A percentile compares a stretch with the other conserved stretches of the same genome.
Evolutionary conservation across 2,329 filamentous ascomycete genomes (phyloP).

Genomic region (Pseudogymnoascus sp.): DNA sequence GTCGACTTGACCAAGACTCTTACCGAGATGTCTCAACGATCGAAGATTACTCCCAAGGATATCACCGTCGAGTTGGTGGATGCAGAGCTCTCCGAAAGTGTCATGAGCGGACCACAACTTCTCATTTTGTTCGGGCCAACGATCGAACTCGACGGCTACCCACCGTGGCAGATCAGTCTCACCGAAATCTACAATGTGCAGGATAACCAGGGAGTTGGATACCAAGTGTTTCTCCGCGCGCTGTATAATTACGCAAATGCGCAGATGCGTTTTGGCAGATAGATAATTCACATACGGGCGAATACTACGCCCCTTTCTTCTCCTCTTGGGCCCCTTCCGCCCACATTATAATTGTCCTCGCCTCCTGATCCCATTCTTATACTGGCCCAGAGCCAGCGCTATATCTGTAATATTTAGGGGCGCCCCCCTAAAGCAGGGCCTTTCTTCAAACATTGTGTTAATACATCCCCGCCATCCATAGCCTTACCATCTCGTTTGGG

Average conservation of each 20-base stretch:
- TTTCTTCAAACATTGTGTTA: slow-evolving; percentile 75
- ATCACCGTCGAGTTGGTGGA: slow-evolving; percentile 83
- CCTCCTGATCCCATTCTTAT: slow-evolving; percentile 58
- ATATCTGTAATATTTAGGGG: slow-evolving; percentile 78
- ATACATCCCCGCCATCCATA: slow-evolving; percentile 57
- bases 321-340: not conserved
- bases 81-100: slow-evolving; percentile 69
- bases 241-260: slow-evolving; percentile 79
- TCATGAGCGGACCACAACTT: slow-evolving; percentile 85
- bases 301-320: slow-evolving; percentile 1
- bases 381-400: slow-evolving; percentile 66
- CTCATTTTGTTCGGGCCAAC: slow-evolving; percentile 79
- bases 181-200: slow-evolving; percentile 84
- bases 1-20: slow-evolving; percentile 94
- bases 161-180: slow-evolving; percentile 90
- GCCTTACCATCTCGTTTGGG: slow-evolving; percentile 64
- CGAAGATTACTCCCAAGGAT: slow-evolving; percentile 73
- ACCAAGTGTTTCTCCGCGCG: slow-evolving; percentile 84
- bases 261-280: slow-evolving; percentile 77
- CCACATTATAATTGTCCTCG: slow-evolving; percentile 36
- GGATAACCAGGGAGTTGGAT: slow-evolving; percentile 78
- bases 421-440: slow-evolving; percentile 64
- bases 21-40: slow-evolving; percentile 86
- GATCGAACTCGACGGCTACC: slow-evolving; percentile 82
- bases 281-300: slow-evolving; percentile 18